Conservation (phyloP, 768 basidiomycete species). For the Russula earlei region DNA sequence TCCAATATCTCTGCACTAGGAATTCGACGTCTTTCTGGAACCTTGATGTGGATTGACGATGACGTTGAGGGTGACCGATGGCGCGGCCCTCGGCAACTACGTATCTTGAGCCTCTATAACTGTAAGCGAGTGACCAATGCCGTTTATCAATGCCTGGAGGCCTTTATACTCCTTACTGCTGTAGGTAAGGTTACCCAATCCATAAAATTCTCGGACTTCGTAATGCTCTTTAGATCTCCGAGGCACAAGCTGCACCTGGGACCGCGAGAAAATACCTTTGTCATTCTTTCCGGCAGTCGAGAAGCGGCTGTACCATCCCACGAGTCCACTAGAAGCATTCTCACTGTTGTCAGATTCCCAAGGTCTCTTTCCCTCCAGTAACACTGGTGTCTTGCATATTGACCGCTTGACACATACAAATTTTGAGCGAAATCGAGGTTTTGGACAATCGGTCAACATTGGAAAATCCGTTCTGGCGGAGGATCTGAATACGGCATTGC, state of each 20-base stretch:
- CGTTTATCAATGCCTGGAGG: slow-evolving; percentile 9
- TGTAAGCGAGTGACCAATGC: slow-evolving; percentile 12
- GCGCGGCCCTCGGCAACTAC: slow-evolving; percentile 21
- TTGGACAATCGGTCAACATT: background rate
- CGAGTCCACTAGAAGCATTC: slow-evolving; percentile 9
- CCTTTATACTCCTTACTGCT: slow-evolving; percentile 16
- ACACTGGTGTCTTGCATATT: slow-evolving; percentile 13
- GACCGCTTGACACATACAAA: slow-evolving; percentile 10
- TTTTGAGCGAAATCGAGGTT: background rate
- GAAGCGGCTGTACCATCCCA: slow-evolving; percentile 14
- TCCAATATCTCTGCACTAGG: slow-evolving; percentile 45
- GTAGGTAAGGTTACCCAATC: slow-evolving; percentile 11
- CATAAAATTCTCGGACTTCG: background rate
- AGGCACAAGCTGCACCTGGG: slow-evolving; percentile 14
- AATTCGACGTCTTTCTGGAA: slow-evolving; percentile 42
- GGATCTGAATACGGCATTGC: background rate
- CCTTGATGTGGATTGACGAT: slow-evolving; percentile 33
- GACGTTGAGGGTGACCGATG: slow-evolving; percentile 19
- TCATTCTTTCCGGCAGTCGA: slow-evolving; percentile 14
- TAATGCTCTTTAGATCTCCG: slow-evolving; percentile 15
- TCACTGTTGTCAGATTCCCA: slow-evolving; percentile 1
- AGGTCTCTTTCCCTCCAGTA: slow-evolving; percentile 10
- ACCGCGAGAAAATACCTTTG: slow-evolving; percentile 6
- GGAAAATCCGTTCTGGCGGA: background rate
- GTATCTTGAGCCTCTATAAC: slow-evolving; percentile 17